Evolutionary conservation across 2,329 filamentous ascomycete genomes (phyloP), one percentile per base, ranked within the genome.

Genomic region (Colletotrichum higginsianum): DNA sequence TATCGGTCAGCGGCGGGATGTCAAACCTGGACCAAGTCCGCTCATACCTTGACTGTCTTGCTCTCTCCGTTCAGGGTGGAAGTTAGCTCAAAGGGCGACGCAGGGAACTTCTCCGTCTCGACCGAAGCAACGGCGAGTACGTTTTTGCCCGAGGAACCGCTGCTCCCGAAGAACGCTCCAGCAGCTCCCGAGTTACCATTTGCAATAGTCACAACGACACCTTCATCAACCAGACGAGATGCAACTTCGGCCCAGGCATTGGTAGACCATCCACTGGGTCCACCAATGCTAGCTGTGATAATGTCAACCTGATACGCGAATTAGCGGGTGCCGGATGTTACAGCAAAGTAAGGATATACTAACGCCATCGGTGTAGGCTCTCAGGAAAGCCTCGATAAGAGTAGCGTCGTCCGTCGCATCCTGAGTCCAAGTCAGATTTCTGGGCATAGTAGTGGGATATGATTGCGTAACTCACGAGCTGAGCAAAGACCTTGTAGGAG

Each of bases 161-260:
- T 80, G 52, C 78, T 80, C 7, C 80, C 79, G 40, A 83, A 86
- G 76, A 89, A 88, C 0, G 87, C 82, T 0, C 87, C 87, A 13
- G 79, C 77, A 16, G 79, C 78, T 30, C 87, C 87, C 18, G 84
- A 82, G 66, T 89, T 89, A 16, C 87, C 87, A 5, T 85, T 86
- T 2, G 87, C 84, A 30, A 88, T 83, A 12, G 84, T 83, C 18
- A 88, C 82, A 11, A 87, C 83, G 0, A 88, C 80, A 9, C 87
- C 87, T 26, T 83, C 78, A 9, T 84, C 81, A 13, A 81, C 82
- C 55, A 85, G 80, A 38, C 82, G 79, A 7, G 80, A 79, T 4
- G 82, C 79, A 7, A 83, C 80, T n/a, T 79, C 78, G 42, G 82
- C 80, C 79, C 79, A 81, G n/a, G 82, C 77, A 42, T 81, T 75